Evolutionary conservation across 768 basidiomycete genomes (phyloP).

Genomic region (Dentipellis fragilis): DNA sequence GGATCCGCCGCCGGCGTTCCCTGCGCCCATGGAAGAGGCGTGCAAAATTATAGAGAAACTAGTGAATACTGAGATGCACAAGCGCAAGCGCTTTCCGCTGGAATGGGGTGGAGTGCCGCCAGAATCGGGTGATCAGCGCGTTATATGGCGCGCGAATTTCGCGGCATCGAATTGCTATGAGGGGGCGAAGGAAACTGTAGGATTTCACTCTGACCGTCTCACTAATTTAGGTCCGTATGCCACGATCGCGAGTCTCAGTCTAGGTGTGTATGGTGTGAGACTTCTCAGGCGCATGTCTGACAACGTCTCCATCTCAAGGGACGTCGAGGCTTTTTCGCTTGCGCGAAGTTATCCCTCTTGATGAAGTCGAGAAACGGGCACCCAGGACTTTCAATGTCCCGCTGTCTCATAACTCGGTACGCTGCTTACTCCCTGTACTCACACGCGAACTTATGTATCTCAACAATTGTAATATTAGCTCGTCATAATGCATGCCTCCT

Average conservation of each 20-base stretch:
- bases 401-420: slow-evolving; percentile 68
- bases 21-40: slow-evolving; percentile 68
- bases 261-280: slow-evolving; percentile 35
- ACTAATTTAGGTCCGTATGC: slow-evolving; percentile 79
- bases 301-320: slow-evolving; percentile 22
- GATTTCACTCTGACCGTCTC: slow-evolving; percentile 73
- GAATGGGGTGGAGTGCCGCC: slow-evolving; percentile 47
- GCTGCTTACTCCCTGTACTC: slow-evolving; percentile 12
- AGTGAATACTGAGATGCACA: slow-evolving; percentile 62
- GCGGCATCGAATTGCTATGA: slow-evolving; percentile 81
- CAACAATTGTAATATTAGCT: slow-evolving; percentile 31
- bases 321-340: slow-evolving; percentile 63
- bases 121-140: slow-evolving; percentile 7
- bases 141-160: slow-evolving; percentile 70
- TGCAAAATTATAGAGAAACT: slow-evolving; percentile 58
- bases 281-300: not conserved
- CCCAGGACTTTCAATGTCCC: slow-evolving; percentile 74
- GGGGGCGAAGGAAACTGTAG: slow-evolving; percentile 74
- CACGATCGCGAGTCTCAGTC: slow-evolving; percentile 77
- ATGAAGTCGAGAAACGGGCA: slow-evolving; percentile 43
- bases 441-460: not conserved
- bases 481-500: slow-evolving; percentile 80
- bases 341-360: slow-evolving; percentile 64
- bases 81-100: slow-evolving; percentile 46
- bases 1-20: slow-evolving; percentile 46